Conservation (phyloP, 2,329 filamentous ascomycete genomes). For the Apiospora koreana region DNA sequence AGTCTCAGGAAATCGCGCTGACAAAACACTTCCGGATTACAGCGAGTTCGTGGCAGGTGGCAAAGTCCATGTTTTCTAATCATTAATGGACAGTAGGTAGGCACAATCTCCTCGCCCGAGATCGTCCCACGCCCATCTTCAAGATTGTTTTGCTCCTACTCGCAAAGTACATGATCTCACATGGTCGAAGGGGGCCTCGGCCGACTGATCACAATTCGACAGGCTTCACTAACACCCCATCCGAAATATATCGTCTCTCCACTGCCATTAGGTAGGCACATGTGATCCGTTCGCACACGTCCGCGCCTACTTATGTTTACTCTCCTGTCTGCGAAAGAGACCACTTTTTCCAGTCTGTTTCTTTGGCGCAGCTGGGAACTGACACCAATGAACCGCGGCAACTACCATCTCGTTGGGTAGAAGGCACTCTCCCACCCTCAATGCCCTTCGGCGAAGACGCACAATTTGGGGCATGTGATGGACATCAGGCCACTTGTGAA, state of each 20-base stretch:
- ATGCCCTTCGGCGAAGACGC: background rate
- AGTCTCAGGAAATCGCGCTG: background rate
- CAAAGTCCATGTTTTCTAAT: background rate
- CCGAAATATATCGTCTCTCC: background rate
- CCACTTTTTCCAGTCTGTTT: background rate
- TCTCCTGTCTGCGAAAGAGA: background rate
- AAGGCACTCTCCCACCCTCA: background rate
- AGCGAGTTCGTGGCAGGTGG: background rate
- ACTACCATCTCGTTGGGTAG: background rate
- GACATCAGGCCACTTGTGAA: too few relatives aligned
- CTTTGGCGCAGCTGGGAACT: background rate
- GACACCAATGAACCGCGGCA: background rate
- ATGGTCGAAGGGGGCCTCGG: too few relatives aligned
- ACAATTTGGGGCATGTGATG: too few relatives aligned
- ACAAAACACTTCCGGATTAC: background rate
- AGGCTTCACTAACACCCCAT: background rate
- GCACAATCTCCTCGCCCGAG: background rate
- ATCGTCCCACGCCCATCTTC: background rate
- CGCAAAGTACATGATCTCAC: too few relatives aligned
- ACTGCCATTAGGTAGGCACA: background rate
- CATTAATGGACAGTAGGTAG: background rate
- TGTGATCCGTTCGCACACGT: background rate
- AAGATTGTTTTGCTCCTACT: background rate
- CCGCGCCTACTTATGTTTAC: background rate
- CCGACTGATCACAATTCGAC: background rate